A percentile compares a stretch with the other conserved stretches of the same genome.
Conservation (phyloP, 2,329 filamentous ascomycete genomes). For the Aureobasidium sp. region DNA sequence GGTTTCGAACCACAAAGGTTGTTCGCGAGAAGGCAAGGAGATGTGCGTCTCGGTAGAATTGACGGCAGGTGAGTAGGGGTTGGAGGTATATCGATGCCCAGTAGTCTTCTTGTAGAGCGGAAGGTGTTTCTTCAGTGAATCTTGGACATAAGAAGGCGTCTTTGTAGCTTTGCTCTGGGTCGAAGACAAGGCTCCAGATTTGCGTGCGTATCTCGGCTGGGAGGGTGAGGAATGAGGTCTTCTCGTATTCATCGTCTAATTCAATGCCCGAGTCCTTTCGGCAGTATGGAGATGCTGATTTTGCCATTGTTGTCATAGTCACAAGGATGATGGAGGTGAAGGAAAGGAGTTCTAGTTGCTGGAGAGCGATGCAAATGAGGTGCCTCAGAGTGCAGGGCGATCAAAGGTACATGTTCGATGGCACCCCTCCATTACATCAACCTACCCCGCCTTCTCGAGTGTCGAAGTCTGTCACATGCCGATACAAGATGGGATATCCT, state of each 20-base stretch:
- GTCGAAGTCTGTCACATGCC: neutral
- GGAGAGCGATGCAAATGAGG: neutral
- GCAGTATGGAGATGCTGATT: neutral
- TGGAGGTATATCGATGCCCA: conserved; percentile 21
- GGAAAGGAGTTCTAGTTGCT: neutral
- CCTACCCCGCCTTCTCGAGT: neutral
- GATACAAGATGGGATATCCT: neutral
- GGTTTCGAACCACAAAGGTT: conserved; percentile 27
- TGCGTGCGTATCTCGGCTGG: conserved; percentile 11
- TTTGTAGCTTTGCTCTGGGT: neutral
- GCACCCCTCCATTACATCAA: neutral
- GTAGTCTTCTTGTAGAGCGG: conserved; percentile 22
- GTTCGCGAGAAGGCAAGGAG: conserved; percentile 29
- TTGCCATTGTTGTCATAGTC: neutral
- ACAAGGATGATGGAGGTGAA: neutral
- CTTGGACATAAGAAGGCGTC: neutral
- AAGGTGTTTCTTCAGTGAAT: neutral
- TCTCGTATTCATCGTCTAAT: conserved; percentile 7
- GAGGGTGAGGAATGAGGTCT: conserved; percentile 11
- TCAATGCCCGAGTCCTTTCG: conserved; percentile 11
- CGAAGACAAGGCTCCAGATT: conserved; percentile 13
- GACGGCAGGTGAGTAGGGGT: conserved; percentile 31
- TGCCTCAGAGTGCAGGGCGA: neutral
- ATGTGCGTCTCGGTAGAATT: conserved; percentile 29
- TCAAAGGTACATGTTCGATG: neutral